A percentile compares a stretch with the other conserved stretches of the same genome.
Evolutionary conservation across 1,284 basidiomycete species (phyloP).

Genomic region (Melampsora americana): DNA sequence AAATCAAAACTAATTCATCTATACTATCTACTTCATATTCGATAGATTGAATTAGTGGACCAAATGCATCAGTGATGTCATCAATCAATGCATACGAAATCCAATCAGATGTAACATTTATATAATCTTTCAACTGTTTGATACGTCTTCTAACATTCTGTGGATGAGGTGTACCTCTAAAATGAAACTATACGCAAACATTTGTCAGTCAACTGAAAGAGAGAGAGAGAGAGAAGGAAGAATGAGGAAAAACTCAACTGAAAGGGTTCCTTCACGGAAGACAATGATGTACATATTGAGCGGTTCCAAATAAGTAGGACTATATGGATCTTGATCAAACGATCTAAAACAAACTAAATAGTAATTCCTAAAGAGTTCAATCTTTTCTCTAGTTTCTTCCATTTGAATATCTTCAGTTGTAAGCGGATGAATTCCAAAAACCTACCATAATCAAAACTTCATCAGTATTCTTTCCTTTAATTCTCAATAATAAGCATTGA

Average conservation of each 20-base stretch:
- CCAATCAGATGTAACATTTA: constrained; percentile 98
- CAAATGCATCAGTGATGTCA: constrained; percentile 99
- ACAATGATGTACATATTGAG: constrained; percentile 99
- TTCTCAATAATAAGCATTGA: background rate
- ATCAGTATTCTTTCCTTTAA: background rate
- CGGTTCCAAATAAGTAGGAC: constrained; percentile 94
- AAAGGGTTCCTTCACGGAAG: constrained; percentile 94
- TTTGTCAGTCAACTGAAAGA: background rate
- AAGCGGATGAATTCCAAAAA: constrained; percentile 93
- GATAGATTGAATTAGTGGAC: constrained; percentile 94
- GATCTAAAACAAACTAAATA: constrained; percentile 99
- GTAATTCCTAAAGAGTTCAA: constrained; percentile 97
- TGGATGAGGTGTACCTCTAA: constrained; percentile 92
- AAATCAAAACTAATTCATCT: constrained; percentile 92
- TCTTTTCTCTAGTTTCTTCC: constrained; percentile 99
- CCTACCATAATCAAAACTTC: constrained; percentile 59
- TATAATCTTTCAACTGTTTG: constrained; percentile 99
- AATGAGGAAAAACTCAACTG: constrained; percentile 60
- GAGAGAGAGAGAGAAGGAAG: background rate
- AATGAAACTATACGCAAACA: constrained; percentile 74
- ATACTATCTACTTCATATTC: constrained; percentile 99
- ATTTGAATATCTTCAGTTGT: constrained; percentile 99
- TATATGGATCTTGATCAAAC: constrained; percentile 98
- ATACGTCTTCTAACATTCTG: constrained; percentile 96
- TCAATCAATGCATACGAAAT: constrained; percentile 99